Evolutionary conservation across 2,329 filamentous ascomycete genomes (phyloP).

Genomic region (Trematosphaeria pertusa): DNA sequence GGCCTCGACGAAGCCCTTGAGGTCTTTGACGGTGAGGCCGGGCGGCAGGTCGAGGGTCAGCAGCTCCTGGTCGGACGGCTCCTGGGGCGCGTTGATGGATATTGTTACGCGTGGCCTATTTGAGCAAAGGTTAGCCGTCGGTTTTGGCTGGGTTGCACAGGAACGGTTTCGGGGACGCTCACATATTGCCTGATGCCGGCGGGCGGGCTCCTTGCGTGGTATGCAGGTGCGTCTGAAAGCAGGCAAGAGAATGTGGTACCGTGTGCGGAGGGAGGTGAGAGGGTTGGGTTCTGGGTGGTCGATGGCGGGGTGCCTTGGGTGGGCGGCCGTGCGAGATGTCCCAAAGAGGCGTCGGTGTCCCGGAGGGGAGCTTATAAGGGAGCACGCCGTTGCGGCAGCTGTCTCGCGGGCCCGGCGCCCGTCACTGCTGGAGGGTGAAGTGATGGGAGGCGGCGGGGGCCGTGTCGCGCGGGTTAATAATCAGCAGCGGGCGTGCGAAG

Average conservation of each 20-base stretch:
- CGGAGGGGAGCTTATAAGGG: constrained; percentile 26
- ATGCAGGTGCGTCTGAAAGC: constrained; percentile 44
- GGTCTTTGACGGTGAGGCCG: constrained; percentile 81
- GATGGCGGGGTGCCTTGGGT: constrained; percentile 27
- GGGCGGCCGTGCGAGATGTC: constrained; percentile 21
- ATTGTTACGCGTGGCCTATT: constrained; percentile 82
- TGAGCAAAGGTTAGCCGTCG: constrained; percentile 36
- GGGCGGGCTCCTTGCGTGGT: constrained; percentile 40
- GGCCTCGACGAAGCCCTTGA: constrained; percentile 87
- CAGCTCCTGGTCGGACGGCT: constrained; percentile 72
- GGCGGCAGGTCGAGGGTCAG: constrained; percentile 82
- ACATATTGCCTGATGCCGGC: constrained; percentile 38
- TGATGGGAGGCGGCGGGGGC: constrained; percentile 35
- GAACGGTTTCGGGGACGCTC: constrained; percentile 39
- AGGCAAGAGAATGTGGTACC: constrained; percentile 43
- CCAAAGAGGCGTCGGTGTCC: constrained; percentile 21
- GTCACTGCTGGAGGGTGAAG: too few species aligned
- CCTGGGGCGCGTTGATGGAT: constrained; percentile 78
- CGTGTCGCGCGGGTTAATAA: constrained; percentile 27
- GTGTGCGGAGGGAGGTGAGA: constrained; percentile 25
- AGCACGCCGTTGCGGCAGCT: constrained; percentile 24
- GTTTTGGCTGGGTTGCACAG: constrained; percentile 43
- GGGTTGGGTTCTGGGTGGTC: constrained; percentile 16
- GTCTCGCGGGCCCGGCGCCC: too few species aligned
- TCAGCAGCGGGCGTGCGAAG: constrained; percentile 21